Base-by-base conservation (phyloP, 2,329 filamentous ascomycete species). In the Neofusicoccum cordaticola region DNA sequence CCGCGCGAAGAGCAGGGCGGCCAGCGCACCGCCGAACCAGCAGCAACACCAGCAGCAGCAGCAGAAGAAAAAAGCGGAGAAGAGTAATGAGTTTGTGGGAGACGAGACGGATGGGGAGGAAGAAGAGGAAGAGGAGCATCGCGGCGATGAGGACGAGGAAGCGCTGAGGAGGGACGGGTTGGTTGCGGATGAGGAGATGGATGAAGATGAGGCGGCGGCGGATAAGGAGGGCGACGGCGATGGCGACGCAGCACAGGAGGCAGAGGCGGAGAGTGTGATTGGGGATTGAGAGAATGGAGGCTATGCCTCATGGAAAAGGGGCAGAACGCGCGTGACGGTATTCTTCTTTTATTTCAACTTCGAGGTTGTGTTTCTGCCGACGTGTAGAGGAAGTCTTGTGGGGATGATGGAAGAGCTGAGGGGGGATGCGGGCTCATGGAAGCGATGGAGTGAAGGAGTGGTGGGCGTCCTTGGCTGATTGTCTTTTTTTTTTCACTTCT, bases 231-330 rank as follows among this genome's bases (percentile, higher is more conserved):
- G 71, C 11, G 74, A 72, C 31, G 72, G 70, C 31, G 71, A 74
- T 22, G 71, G 64, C 12, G 78, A 78, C 2, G 75, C 75, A 47
- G 75, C 75, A 11, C 69, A 71, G 53, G 74, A 76, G 7, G 74
- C 73, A 12, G 82, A 84, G 42, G 80, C 71, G 56, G 79, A 81
- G 69, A 80, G 78, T 63, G 75, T 81, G 22, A 68, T 81, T 15
- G 79, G 79, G 4, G 80, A 79, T 65, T 78, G 61, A 63, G 22
- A 15, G 35, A n/a, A 42, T 19, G 41, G 13, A 17, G n/a, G 27
- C 6, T 31, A 0, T 31, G 27, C 27, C 4, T 31, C 5, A 1
- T 31, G 27, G 6, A 7, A 31, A 31, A 31, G 27, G 27, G 27
- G 1, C 27, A 7, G 27, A 31, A 31, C 27, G 27, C 27, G 27